A percentile compares a stretch with the other conserved stretches of the same genome.
Evolutionary conservation across 164 flowering plant genomes (phyloP).

Genomic region (Berberis thunbergii): DNA sequence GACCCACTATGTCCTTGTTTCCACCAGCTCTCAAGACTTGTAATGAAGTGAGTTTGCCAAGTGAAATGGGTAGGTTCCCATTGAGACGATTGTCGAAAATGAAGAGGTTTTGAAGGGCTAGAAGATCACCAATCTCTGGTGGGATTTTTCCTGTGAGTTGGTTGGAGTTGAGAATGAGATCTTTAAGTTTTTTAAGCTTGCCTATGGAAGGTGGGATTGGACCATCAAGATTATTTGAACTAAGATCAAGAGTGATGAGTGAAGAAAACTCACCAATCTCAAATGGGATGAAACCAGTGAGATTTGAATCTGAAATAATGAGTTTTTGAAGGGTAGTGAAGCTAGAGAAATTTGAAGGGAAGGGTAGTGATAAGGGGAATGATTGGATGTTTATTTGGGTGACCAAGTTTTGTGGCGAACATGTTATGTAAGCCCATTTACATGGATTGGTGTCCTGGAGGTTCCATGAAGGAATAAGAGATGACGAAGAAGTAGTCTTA

Average conservation of each 20-base stretch:
- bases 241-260: constrained; percentile 46
- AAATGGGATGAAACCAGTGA: constrained; percentile 67
- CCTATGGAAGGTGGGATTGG: constrained; percentile 52
- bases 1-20: constrained; percentile 57
- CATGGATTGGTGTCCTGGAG: constrained; percentile 38
- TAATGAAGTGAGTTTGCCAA: constrained; percentile 40
- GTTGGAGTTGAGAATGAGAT: constrained; percentile 57
- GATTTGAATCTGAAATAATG: constrained; percentile 60
- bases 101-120: constrained; percentile 32
- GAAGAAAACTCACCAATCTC: constrained; percentile 37
- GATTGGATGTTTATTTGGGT: constrained; percentile 37
- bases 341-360: constrained; percentile 45
- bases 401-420: constrained; percentile 32
- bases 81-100: constrained; percentile 53
- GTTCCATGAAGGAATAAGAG: constrained; percentile 31
- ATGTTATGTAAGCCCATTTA: constrained; percentile 47
- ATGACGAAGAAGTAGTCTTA: constrained; percentile 5
- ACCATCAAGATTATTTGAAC: constrained; percentile 61
- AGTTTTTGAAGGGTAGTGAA: constrained; percentile 39
- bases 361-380: constrained; percentile 32
- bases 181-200: constrained; percentile 41
- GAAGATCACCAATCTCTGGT: constrained; percentile 42
- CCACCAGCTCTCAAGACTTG: constrained; percentile 72
- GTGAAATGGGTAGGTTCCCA: constrained; percentile 47
- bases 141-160: constrained; percentile 74